Base-by-base conservation (phyloP, 2,329 filamentous ascomycete species). In the Paramyrothecium sp. region DNA sequence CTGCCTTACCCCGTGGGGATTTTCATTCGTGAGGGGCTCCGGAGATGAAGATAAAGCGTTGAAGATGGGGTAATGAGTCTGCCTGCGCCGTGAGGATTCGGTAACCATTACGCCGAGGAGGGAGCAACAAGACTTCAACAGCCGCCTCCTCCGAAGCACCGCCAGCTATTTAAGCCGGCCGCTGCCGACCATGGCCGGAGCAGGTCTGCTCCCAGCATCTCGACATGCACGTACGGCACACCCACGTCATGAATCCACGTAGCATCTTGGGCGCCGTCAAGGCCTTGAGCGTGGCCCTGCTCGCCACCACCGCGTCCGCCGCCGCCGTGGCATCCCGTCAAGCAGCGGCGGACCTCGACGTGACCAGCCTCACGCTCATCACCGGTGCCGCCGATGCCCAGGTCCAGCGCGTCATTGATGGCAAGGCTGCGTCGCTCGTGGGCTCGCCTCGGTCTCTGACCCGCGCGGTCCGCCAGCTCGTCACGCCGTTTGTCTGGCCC, bases 401-500 rank as follows among this genome's bases (percentile, higher is more conserved):
- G 51, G 61, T 63, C 19, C 44, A 47, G 53, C 30, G 54, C 22
- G 56, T 58, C 30, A 53, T 63, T 47, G 47, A 51, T 50, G 54
- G 55, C 55, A 61, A 58, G 55, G 47, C 53, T 17, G 47, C 47
- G 4, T 56, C 51, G 16, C 51, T 57, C 19, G 51, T 22, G 10
- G 61, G 59, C 33, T 54, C 49, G n/a, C 61, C 61, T 19, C 61
- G 61, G 10, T 48, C 55, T 17, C 44, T 63, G 16, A 46, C 59
- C 33, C 61, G 58, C 23, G 57, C 26, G 13, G 55, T 61, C 26
- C 61, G 59, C 46, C 57, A 54, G 34, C 56, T 63, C 34, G 59
- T 63, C 22, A 58, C 59, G 20, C 61, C 61, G 16, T 63, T 61
- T 38, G 56, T 61, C 26, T 63, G 59, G 61, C 57, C 57, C 21